Percentiles rank a stretch among this genome's conserved stretches.
Conservation (phyloP, 768 basidiomycete genomes). For the Bullera alba region DNA sequence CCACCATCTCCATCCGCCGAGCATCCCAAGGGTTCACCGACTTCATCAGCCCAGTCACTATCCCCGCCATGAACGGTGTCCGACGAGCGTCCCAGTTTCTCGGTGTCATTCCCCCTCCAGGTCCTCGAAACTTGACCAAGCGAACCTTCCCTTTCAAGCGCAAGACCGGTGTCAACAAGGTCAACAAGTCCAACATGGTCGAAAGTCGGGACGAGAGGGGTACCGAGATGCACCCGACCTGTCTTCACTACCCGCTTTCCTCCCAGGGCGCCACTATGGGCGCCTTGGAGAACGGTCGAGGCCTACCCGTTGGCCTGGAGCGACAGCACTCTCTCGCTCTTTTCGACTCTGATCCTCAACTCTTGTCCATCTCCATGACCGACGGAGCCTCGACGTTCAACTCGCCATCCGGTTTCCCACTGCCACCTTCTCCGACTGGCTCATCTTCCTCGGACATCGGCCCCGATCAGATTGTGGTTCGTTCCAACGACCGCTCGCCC, state of each 20-base stretch:
- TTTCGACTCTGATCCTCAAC: too few species aligned
- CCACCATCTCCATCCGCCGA: background rate
- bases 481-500: too few species aligned
- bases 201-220: too few species aligned
- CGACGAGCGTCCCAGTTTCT: background rate
- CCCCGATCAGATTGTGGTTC: too few species aligned
- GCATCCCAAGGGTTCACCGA: background rate
- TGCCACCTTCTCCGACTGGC: too few species aligned
- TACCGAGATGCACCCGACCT: background rate
- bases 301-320: background rate
- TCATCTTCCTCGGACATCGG: too few species aligned
- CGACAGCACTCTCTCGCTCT: background rate
- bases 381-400: too few species aligned
- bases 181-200: background rate
- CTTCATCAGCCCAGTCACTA: background rate
- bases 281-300: background rate
- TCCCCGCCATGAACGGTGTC: background rate
- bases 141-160: background rate
- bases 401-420: too few species aligned
- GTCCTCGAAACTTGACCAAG: background rate
- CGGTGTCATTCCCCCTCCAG: background rate
- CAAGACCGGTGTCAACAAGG: background rate
- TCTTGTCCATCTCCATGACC: too few species aligned
- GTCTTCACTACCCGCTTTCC: background rate
- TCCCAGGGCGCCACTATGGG: background rate